phyloP scores from a whole-genome alignment of 2,329 filamentous ascomycete species.

The Coniochaeta prunicola region DNA sequence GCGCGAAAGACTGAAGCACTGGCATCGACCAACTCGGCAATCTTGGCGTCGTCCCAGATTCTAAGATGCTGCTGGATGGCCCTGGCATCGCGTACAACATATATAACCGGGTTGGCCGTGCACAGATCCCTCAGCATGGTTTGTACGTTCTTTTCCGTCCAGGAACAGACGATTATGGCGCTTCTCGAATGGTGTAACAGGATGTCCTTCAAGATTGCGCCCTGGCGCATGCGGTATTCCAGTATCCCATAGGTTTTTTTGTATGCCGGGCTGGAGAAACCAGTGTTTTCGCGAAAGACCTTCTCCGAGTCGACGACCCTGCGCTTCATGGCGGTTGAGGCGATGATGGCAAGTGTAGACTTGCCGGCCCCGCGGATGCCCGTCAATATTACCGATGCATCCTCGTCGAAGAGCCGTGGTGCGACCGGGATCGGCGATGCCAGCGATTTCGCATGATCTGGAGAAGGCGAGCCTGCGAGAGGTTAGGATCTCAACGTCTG shows the following conservation, averaged over 20 bases:
- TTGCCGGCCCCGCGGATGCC: conserved; percentile 71
- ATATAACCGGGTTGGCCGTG: conserved; percentile 61
- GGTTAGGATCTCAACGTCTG: background rate
- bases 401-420: conserved; percentile 36
- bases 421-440: conserved; percentile 13
- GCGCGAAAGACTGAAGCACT: conserved; percentile 52
- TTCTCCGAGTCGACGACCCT: conserved; percentile 63
- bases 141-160: conserved; percentile 59
- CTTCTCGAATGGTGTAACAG: conserved; percentile 51
- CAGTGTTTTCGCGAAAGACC: conserved; percentile 57
- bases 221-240: conserved; percentile 57
- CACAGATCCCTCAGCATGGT: conserved; percentile 54
- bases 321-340: conserved; percentile 61
- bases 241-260: conserved; percentile 54
- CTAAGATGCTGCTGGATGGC: conserved; percentile 58
- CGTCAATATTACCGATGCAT: conserved; percentile 66
- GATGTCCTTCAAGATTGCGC: conserved; percentile 52
- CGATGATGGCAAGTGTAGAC: conserved; percentile 68
- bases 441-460: background rate
- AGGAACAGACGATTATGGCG: conserved; percentile 65
- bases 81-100: conserved; percentile 57
- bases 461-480: background rate
- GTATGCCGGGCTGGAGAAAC: conserved; percentile 54
- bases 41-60: conserved; percentile 45
- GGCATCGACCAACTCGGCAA: conserved; percentile 50